A percentile compares a stretch with the other conserved stretches of the same genome.
Conservation (phyloP, 2,329 filamentous ascomycete genomes). For the Diaporthe sp. region DNA sequence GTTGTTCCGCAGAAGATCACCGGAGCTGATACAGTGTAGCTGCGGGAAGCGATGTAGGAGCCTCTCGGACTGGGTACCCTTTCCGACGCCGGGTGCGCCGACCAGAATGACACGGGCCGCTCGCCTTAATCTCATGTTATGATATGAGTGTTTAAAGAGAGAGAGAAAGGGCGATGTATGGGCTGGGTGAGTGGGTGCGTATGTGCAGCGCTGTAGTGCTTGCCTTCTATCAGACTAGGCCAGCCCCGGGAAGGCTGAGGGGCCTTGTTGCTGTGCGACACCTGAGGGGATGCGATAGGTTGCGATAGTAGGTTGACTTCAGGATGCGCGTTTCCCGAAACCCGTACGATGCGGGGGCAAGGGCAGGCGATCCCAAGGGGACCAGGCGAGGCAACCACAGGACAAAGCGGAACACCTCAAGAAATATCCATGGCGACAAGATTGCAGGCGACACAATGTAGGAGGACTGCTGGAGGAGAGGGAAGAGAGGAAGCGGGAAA, state of each 20-base stretch:
- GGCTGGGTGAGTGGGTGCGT: neutral
- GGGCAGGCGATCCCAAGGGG: slow-evolving; percentile 38
- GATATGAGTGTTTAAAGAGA: slow-evolving; percentile 33
- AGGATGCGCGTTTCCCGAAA: slow-evolving; percentile 28
- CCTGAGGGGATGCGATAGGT: slow-evolving; percentile 11
- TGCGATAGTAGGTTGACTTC: slow-evolving; percentile 20
- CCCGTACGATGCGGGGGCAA: slow-evolving; percentile 32
- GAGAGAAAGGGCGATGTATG: neutral
- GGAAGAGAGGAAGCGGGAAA: neutral
- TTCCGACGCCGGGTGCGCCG: slow-evolving; percentile 96
- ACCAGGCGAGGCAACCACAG: slow-evolving; percentile 34
- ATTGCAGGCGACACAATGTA: slow-evolving; percentile 31
- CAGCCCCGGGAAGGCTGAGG: slow-evolving; percentile 15
- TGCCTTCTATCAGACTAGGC: slow-evolving; percentile 34
- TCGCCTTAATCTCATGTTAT: slow-evolving; percentile 75
- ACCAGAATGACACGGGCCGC: slow-evolving; percentile 95
- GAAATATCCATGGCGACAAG: slow-evolving; percentile 42
- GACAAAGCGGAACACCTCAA: slow-evolving; percentile 27
- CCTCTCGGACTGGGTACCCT: slow-evolving; percentile 94
- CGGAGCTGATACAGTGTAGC: slow-evolving; percentile 91
- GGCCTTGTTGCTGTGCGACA: slow-evolving; percentile 11
- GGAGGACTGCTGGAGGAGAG: slow-evolving; percentile 26
- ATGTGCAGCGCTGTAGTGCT: slow-evolving; percentile 41
- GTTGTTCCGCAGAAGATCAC: slow-evolving; percentile 92
- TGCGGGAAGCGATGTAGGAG: slow-evolving; percentile 90